phyloP scores from a whole-genome alignment of 202 grass and related monocot genomes.

The Dendrocalamus latiflorus region DNA sequence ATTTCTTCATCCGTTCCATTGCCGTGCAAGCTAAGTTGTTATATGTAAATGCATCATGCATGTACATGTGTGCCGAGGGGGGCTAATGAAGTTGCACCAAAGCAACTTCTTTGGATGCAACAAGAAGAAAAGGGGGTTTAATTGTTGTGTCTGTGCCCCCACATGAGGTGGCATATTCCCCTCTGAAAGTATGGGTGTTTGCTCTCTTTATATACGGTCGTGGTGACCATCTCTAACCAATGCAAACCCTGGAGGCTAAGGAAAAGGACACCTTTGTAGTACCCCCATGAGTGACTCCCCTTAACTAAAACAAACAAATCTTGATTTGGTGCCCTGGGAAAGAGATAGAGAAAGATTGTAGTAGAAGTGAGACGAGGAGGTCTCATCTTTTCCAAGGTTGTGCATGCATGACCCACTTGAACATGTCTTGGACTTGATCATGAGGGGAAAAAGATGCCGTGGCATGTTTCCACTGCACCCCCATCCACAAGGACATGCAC shows the following conservation, averaged over 20 bases:
- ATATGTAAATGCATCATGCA: neutral
- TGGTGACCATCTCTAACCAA: neutral
- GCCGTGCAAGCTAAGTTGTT: conserved; percentile 33
- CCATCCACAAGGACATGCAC: conserved; percentile 9
- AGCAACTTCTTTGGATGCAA: conserved; percentile 15
- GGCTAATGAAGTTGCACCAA: conserved; percentile 16
- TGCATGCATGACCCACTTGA: conserved; percentile 23
- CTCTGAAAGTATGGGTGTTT: neutral
- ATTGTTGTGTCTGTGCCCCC: neutral
- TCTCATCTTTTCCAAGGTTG: conserved; percentile 40
- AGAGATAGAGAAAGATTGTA: neutral
- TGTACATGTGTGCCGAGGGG: conserved; percentile 15
- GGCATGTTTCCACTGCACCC: neutral
- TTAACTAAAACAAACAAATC: conserved; percentile 30
- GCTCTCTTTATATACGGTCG: conserved; percentile 14
- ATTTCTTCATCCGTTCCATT: conserved; percentile 7
- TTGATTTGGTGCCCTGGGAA: conserved; percentile 23
- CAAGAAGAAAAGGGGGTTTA: neutral
- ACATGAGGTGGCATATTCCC: conserved; percentile 32
- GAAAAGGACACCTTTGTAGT: conserved; percentile 26
- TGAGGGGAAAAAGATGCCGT: neutral
- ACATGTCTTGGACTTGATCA: conserved; percentile 21
- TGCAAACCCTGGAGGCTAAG: conserved; percentile 29
- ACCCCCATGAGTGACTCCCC: neutral
- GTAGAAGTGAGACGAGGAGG: neutral